These are phyloP conservation scores for Backusella circina DNA, from an alignment of 192 early-diverging fungal genomes.

Conservation along the genomic window DNA sequence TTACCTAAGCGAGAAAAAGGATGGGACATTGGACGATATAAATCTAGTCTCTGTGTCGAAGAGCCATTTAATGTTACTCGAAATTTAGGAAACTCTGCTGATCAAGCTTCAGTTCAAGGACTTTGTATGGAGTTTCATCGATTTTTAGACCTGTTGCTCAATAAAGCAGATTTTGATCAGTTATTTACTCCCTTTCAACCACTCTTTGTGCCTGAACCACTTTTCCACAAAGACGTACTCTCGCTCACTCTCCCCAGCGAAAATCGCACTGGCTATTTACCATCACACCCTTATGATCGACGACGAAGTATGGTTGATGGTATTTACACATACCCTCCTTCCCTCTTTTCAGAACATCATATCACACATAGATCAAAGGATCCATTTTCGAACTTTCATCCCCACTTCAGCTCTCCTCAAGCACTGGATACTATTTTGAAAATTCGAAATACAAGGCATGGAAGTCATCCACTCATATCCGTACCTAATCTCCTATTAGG, in stretches of 20 bases:
- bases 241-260: background rate
- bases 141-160: constrained; percentile 42
- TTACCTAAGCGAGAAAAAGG: constrained; percentile 81
- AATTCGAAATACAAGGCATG: constrained; percentile 3
- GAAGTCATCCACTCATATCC: background rate
- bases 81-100: constrained; percentile 90
- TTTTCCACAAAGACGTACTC: background rate
- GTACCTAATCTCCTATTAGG: background rate
- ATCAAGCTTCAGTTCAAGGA: constrained; percentile 72
- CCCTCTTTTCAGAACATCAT: background rate
- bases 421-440: constrained; percentile 3
- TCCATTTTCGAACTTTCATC: background rate
- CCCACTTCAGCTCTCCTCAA: constrained; percentile 3
- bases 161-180: background rate
- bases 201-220: background rate
- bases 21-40: constrained; percentile 75
- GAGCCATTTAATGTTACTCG: constrained; percentile 87
- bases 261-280: background rate
- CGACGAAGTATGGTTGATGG: constrained; percentile 14
- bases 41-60: constrained; percentile 82
- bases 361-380: background rate
- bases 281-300: constrained; percentile 9
- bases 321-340: background rate
- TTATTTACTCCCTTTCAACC: constrained; percentile 21
- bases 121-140: constrained; percentile 80